Evolutionary conservation across 148 eudicot genomes (phyloP).

Genomic region (Camellia japonica): DNA sequence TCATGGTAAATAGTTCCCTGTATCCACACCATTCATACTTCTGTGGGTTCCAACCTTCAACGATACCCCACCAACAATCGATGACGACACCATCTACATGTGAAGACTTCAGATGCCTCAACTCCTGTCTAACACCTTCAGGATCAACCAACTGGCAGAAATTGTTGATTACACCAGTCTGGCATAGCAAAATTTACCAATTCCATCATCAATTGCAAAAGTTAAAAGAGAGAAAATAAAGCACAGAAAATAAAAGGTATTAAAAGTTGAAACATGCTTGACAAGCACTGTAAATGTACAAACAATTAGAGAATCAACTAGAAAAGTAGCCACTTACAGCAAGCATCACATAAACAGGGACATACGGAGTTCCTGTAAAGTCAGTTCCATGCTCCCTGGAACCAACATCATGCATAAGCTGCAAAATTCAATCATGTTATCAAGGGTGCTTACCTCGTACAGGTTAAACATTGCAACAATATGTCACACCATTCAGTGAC

Average conservation of each 20-base stretch:
- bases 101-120: conserved; percentile 56
- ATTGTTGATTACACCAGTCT: conserved; percentile 68
- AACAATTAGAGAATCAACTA: background rate
- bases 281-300: background rate
- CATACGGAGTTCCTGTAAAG: conserved; percentile 45
- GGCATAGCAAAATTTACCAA: conserved; percentile 26
- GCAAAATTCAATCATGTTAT: conserved; percentile 24
- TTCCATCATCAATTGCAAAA: conserved; percentile 5
- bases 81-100: conserved; percentile 61
- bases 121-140: conserved; percentile 55
- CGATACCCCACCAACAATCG: conserved; percentile 79
- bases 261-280: background rate
- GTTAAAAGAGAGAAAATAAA: background rate
- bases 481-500: background rate
- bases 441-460: background rate
- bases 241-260: background rate
- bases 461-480: background rate
- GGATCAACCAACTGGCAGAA: conserved; percentile 69
- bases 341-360: conserved; percentile 68
- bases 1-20: conserved; percentile 56
- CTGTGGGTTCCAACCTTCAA: conserved; percentile 64
- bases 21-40: conserved; percentile 70
- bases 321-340: conserved; percentile 39
- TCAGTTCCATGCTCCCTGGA: conserved; percentile 37
- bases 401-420: conserved; percentile 64